Evolutionary conservation across 2,329 filamentous ascomycete genomes (phyloP).

Genomic region (Teratosphaeria epicoccoides): DNA sequence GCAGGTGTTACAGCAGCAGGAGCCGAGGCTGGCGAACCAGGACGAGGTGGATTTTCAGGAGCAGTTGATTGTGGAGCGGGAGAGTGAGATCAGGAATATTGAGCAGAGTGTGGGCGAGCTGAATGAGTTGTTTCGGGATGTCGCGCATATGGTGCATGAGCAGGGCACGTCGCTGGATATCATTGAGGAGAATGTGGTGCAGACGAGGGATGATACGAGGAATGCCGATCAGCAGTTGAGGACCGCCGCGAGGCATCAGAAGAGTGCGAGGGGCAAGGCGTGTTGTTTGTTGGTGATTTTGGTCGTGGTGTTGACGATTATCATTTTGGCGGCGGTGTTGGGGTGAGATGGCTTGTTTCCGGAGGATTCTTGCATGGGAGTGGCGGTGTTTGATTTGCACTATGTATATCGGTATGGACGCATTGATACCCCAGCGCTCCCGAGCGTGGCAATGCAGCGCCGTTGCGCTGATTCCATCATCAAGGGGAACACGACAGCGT

Average conservation of each 20-base stretch:
- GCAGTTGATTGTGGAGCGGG: conserved; percentile 85
- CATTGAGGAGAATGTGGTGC: conserved; percentile 80
- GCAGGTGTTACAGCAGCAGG: conserved; percentile 49
- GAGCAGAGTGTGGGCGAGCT: conserved; percentile 92
- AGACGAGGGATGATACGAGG: conserved; percentile 66
- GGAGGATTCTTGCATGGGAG: too few species aligned
- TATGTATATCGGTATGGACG: background rate
- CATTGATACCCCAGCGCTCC: background rate
- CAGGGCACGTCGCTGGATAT: conserved; percentile 83
- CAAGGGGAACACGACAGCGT: too few species aligned
- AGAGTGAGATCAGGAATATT: conserved; percentile 93
- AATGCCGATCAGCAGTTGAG: conserved; percentile 79
- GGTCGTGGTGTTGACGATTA: conserved; percentile 77
- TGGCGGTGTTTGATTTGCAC: background rate
- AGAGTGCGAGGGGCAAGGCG: conserved; percentile 85
- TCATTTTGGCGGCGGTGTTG: conserved; percentile 75
- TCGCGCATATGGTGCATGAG: conserved; percentile 93
- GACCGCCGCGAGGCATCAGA: conserved; percentile 83
- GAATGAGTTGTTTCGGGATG: conserved; percentile 93
- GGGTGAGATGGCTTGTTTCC: conserved; percentile 37
- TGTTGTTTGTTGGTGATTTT: conserved; percentile 86
- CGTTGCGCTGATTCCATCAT: too few species aligned
- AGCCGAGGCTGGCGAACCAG: conserved; percentile 74
- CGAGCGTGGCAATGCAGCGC: too few species aligned
- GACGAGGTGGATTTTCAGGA: conserved; percentile 98